Percentiles rank a stretch among this genome's conserved stretches.
phyloP scores from a whole-genome alignment of 75 land plant genomes.

The Gnetum montanum region DNA sequence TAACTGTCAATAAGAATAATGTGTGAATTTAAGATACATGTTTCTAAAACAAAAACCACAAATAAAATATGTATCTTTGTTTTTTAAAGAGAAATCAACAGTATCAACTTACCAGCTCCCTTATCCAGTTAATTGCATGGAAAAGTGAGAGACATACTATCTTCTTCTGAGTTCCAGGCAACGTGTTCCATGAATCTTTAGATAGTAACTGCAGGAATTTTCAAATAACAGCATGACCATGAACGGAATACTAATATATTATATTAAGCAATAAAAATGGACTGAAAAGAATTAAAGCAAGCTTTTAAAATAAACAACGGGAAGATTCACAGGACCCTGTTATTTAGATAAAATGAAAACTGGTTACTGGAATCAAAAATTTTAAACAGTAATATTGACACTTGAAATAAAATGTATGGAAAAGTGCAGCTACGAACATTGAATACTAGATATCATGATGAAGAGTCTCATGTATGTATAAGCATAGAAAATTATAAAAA shows the following conservation, averaged over 20 bases:
- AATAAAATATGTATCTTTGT: no score
- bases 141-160: conserved; percentile 48
- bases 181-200: conserved; percentile 34
- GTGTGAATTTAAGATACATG: neutral
- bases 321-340: no score
- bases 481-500: no score
- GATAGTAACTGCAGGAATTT: conserved; percentile 36
- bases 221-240: no score
- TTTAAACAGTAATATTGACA: neutral
- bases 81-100: neutral
- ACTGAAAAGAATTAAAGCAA: no score
- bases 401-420: neutral
- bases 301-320: no score
- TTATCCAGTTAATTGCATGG: conserved; percentile 76
- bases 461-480: no score
- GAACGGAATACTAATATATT: no score
- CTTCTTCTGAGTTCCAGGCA: conserved; percentile 54
- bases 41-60: neutral
- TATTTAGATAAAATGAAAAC: no score
- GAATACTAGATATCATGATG: no score
- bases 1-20: conserved; percentile 12
- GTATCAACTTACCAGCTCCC: conserved; percentile 63
- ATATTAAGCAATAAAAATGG: no score
- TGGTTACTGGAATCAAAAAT: neutral
- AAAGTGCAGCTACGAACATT: no score